Conservation (phyloP, 768 basidiomycete genomes). For the Pilatotrama ljubarskyi region DNA sequence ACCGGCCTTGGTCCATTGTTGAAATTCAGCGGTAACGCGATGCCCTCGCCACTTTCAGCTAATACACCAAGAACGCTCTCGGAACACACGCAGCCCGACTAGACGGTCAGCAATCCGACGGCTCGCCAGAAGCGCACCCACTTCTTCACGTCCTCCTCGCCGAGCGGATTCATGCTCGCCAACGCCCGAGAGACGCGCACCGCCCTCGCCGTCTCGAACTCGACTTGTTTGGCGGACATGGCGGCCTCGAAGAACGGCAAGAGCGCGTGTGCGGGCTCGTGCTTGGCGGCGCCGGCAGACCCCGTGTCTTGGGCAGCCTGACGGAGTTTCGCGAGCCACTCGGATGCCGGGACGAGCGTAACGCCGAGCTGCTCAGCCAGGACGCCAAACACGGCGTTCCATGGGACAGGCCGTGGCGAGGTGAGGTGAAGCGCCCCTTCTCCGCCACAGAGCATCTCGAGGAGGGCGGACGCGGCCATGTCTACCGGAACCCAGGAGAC, state of each 20-base stretch:
- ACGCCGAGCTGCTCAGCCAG: conserved; percentile 27
- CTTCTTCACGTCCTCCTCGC: background rate
- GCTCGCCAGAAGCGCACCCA: conserved; percentile 22
- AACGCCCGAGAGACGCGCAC: conserved; percentile 7
- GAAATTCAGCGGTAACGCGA: too few relatives aligned
- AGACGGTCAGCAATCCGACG: conserved; percentile 6
- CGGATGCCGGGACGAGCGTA: conserved; percentile 34
- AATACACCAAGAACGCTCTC: too few relatives aligned
- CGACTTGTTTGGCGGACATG: background rate
- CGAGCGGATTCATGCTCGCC: background rate
- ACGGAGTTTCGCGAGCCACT: conserved; percentile 36
- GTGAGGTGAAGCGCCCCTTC: conserved; percentile 37
- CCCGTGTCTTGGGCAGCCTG: background rate
- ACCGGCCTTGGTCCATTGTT: too few relatives aligned
- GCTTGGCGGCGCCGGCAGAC: background rate
- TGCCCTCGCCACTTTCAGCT: too few relatives aligned
- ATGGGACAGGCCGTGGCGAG: conserved; percentile 39
- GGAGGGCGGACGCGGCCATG: conserved; percentile 35
- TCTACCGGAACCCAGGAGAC: conserved; percentile 48
- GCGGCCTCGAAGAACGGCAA: conserved; percentile 24
- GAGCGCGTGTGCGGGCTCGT: conserved; percentile 24
- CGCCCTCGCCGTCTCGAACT: conserved; percentile 2
- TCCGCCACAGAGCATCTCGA: conserved; percentile 29
- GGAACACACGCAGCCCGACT: background rate
- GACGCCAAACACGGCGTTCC: conserved; percentile 33